These are phyloP conservation scores for Scolecobasidium constrictum DNA, from an alignment of 2,329 filamentous ascomycete species.

Conservation along the genomic window DNA sequence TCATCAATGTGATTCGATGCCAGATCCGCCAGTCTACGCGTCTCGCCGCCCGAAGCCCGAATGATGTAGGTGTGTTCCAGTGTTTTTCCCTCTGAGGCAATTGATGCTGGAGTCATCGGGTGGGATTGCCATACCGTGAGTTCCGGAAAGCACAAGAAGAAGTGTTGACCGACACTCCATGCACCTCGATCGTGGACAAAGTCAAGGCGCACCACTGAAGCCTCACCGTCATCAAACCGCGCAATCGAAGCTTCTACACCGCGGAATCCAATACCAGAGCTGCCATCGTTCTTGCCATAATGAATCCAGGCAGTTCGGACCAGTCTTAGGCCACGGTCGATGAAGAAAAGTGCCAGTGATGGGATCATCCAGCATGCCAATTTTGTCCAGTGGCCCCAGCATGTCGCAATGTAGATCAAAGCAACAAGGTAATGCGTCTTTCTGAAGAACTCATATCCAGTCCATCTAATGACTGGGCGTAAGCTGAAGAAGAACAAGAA, in stretches of 20 bases:
- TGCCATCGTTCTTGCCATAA: constrained; percentile 37
- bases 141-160: constrained; percentile 57
- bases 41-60: constrained; percentile 23
- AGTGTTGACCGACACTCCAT: constrained; percentile 61
- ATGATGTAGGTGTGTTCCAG: constrained; percentile 29
- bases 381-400: constrained; percentile 63
- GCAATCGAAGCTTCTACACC: constrained; percentile 39
- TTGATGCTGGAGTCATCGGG: constrained; percentile 54
- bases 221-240: constrained; percentile 42
- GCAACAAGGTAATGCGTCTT: constrained; percentile 65
- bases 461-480: constrained; percentile 48
- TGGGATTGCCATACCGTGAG: constrained; percentile 62
- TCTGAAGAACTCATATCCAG: constrained; percentile 69
- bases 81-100: constrained; percentile 36
- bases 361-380: constrained; percentile 60
- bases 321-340: constrained; percentile 52
- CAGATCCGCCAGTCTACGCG: constrained; percentile 21
- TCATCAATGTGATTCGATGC: constrained; percentile 14
- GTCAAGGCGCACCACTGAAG: constrained; percentile 55
- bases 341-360: constrained; percentile 50
- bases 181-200: constrained; percentile 49
- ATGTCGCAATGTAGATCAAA: constrained; percentile 63
- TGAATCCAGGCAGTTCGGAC: constrained; percentile 51
- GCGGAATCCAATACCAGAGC: constrained; percentile 42
- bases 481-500: constrained; percentile 51